Base-by-base conservation (phyloP, 2,329 filamentous ascomycete genomes). In the Botryotinia convoluta region DNA sequence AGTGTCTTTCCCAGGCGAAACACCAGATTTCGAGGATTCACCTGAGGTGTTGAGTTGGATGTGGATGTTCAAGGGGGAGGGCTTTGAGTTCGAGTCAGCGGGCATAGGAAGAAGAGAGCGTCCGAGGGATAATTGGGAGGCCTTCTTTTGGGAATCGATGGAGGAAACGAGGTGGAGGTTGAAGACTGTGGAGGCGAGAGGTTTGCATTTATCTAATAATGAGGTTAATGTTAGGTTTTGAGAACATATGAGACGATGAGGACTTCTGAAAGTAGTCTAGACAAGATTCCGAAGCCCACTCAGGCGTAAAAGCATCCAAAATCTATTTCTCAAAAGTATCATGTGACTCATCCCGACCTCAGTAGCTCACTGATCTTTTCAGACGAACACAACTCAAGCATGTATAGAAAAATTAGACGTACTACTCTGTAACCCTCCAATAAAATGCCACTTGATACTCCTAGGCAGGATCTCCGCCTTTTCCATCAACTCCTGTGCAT, bases 1-100 rank as follows among this genome's bases (percentile, higher is more conserved):
- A 65, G 89, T 85, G 72, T 92, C 85, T 22, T 87, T 83, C 1
- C 86, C 87, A 0, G 95, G 95, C 9, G 89, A 84, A 63, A 94
- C 91, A 32, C 96, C 96, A 6, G 92, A 93, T 84, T 99, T 99
- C 77, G 87, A 87, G 67, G 89, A 89, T 82, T 98, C 96, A 72
- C 93, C 94, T 0, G 93, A 97, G 0, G 96, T 99, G 83, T 99
- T 99, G 78, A 99, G 91, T 84, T 99, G 96, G 29, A 99, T 91
- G 84, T 96, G 94, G 44, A 99, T 86, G 72, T 82, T 73, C 83
- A 82, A 63, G 82, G 80, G 57, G 1, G 78, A 48, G 71, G 81
- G 73, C 8, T 76, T 35, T 69, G 81, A 74, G 54, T 82, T 76
- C 61, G 82, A 77, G 35, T 83, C 79, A 37, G 85, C 69, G 10